Evolutionary conservation across 2,329 filamentous ascomycete genomes (phyloP).

Genomic region (Fonsecaea erecta): DNA sequence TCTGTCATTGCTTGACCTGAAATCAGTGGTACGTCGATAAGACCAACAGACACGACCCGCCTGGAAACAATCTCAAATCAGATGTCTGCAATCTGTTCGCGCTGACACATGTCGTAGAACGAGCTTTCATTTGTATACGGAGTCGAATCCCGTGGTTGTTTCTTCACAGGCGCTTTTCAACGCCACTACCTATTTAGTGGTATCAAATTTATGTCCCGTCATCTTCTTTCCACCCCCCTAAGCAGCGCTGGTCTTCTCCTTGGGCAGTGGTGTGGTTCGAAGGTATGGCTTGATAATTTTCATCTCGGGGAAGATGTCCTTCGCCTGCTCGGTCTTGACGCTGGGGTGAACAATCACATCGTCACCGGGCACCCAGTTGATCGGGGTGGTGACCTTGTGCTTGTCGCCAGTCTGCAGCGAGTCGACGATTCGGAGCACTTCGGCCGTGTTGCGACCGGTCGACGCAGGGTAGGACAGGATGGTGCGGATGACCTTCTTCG

Average conservation of each 20-base stretch:
- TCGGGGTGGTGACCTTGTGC: constrained; percentile 64
- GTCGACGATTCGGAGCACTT: constrained; percentile 64
- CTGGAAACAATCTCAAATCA: not conserved
- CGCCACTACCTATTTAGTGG: not conserved
- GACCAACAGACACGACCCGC: not conserved
- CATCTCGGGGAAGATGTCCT: constrained; percentile 64
- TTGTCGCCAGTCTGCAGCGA: constrained; percentile 64
- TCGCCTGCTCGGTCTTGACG: constrained; percentile 63
- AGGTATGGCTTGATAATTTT: constrained; percentile 67
- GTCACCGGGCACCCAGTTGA: constrained; percentile 64
- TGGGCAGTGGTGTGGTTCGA: constrained; percentile 62
- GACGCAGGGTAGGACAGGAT: constrained; percentile 67
- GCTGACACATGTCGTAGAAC: not conserved
- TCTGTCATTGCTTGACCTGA: not conserved
- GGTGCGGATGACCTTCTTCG: constrained; percentile 66
- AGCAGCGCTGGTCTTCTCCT: constrained; percentile 59
- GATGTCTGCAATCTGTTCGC: not conserved
- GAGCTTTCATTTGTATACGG: not conserved
- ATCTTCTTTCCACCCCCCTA: constrained; percentile 16
- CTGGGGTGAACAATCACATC: constrained; percentile 66
- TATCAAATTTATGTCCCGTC: not conserved
- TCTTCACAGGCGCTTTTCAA: not conserved
- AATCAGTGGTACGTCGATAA: not conserved
- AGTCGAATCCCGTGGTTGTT: not conserved
- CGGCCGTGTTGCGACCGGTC: constrained; percentile 62